A percentile compares a stretch with the other conserved stretches of the same genome.
Evolutionary conservation across 495 filamentous ascomycete genomes (phyloP).

Genomic region (Aspergillus incahuasiensis): DNA sequence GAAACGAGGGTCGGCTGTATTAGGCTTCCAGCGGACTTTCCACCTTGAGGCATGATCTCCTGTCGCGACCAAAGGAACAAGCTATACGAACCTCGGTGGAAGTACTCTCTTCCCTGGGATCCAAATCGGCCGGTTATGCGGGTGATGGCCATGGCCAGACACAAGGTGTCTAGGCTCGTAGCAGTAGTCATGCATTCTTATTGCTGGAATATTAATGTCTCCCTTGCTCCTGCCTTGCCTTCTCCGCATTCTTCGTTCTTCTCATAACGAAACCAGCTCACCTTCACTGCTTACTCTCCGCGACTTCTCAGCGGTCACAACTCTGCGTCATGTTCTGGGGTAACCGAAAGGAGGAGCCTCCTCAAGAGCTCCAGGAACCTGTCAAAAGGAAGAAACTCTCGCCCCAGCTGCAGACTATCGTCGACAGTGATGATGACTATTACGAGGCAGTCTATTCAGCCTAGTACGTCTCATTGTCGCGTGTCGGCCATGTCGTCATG

Average conservation of each 20-base stretch:
- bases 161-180: background rate
- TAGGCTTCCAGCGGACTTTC: background rate
- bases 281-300: background rate
- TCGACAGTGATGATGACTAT: constrained; percentile 74
- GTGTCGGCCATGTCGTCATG: background rate
- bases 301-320: background rate
- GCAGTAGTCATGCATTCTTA: background rate
- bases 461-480: constrained; percentile 61
- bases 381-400: constrained; percentile 61
- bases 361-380: constrained; percentile 34
- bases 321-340: constrained; percentile 41
- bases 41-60: background rate
- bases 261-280: background rate
- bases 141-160: background rate
- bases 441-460: constrained; percentile 67
- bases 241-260: background rate
- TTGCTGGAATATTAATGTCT: background rate
- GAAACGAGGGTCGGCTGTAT: background rate
- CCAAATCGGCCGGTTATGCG: too few species aligned
- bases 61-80: constrained; percentile 1
- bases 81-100: constrained; percentile 15
- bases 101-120: background rate
- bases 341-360: constrained; percentile 26
- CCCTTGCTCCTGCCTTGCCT: background rate
- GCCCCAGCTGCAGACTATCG: constrained; percentile 61